Evolutionary conservation across 768 basidiomycete species (phyloP), one percentile per base, ranked within the genome.

Genomic region (Boletus fagicola): DNA sequence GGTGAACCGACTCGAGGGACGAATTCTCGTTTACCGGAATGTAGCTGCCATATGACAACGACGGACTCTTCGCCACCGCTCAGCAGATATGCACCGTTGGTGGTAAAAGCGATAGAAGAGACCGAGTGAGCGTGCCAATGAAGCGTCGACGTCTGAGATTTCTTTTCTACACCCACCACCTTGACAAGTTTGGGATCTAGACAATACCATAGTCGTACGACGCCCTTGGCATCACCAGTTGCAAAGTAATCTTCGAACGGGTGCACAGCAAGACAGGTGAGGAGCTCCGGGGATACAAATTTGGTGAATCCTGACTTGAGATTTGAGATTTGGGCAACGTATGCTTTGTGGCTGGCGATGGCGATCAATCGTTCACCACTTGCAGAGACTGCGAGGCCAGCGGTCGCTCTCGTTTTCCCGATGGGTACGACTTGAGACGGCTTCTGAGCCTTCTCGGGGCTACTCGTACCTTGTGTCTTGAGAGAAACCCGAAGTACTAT

Each of bases 61-160:
- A 98, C 96, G 33, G 90, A 83, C 71, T 98, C 97, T 72, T 97
- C 93, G 45, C 97, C 97, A 60, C 94, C 96, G 58, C 91, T 95
- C 48, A 98, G 74, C 18, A 99, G 74, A 70, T 97, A 96, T 9
- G 93, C 88, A 13, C 97, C 97, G 62, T 96, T 94, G 13, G 86
- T 74, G 0, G 94, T 91, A 72, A 98, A 99, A 0, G 86, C 78
- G 28, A 99, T 70, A 1, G 92, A 87, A 4, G 90, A 86, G 18
- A 98, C 91, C 4, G 93, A 83, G 69, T 98, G 96, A 3, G 96
- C 90, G 68, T 99, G 97, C 97, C 97, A 99, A 73, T 98, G 96
- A 51, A 98, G 74, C 5, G 85, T 82, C 4, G 91, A 87, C 1
- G 93, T 95, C 65, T 92, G 89, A 1, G 93, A 83, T 55, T 83